A percentile compares a stretch with the other conserved stretches of the same genome.
Conservation (phyloP, 2,329 filamentous ascomycete species). For the Alternaria sp. region DNA sequence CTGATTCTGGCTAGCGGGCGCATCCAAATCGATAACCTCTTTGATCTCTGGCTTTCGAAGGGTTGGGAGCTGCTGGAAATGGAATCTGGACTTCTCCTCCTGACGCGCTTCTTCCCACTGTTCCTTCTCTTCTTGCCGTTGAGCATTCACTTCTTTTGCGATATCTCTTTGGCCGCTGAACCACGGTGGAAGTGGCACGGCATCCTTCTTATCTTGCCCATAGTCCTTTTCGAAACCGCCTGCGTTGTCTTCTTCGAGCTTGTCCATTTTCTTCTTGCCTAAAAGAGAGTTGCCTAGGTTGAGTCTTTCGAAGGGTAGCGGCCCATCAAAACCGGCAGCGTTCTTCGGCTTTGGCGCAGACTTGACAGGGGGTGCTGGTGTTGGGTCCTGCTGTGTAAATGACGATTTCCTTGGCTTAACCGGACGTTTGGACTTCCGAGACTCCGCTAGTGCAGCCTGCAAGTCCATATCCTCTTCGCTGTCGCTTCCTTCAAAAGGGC, state of each 20-base stretch:
- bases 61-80: constrained; percentile 67
- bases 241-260: constrained; percentile 60
- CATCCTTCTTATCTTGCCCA: constrained; percentile 53
- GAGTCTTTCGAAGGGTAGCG: constrained; percentile 84
- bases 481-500: constrained; percentile 53
- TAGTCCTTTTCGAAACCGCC: constrained; percentile 69
- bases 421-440: constrained; percentile 61
- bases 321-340: constrained; percentile 72
- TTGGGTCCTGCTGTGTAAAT: constrained; percentile 28
- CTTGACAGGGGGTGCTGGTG: constrained; percentile 21
- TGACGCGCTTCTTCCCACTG: constrained; percentile 64
- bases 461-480: constrained; percentile 79
- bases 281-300: constrained; percentile 70
- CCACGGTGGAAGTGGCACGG: constrained; percentile 76
- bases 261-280: constrained; percentile 61
- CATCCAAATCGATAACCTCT: constrained; percentile 58
- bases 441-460: constrained; percentile 74
- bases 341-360: constrained; percentile 56
- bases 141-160: constrained; percentile 61
- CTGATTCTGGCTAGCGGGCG: constrained; percentile 49
- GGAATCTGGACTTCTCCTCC: constrained; percentile 63
- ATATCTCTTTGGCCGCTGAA: constrained; percentile 63
- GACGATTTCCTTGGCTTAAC: constrained; percentile 39
- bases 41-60: constrained; percentile 62
- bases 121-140: constrained; percentile 52